Conservation (phyloP, 495 filamentous ascomycete genomes). For the Penicillium turbatum region DNA sequence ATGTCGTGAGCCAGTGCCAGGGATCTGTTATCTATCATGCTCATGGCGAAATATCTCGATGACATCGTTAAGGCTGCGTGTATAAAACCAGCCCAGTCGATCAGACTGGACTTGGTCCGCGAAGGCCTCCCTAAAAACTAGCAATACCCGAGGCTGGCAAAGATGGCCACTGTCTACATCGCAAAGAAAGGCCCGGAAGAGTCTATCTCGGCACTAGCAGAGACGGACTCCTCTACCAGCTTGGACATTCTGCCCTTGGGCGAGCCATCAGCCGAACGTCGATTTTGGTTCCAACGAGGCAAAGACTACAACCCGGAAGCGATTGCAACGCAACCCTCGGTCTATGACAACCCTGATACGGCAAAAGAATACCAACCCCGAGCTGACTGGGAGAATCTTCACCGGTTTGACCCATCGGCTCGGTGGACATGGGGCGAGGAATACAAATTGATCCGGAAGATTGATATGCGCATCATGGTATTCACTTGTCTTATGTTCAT, state of each 20-base stretch:
- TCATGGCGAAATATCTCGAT: neutral
- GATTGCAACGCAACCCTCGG: constrained; percentile 54
- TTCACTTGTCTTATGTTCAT: constrained; percentile 71
- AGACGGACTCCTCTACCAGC: constrained; percentile 1
- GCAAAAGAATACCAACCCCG: constrained; percentile 50
- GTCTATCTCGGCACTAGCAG: neutral
- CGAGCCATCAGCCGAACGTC: constrained; percentile 11
- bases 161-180: constrained; percentile 8
- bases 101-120: too few relatives aligned
- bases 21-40: neutral
- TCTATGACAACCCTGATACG: constrained; percentile 48
- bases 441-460: constrained; percentile 28
- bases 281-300: constrained; percentile 28
- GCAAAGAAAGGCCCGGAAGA: constrained; percentile 4
- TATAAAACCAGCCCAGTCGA: too few relatives aligned
- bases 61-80: neutral
- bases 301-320: constrained; percentile 38
- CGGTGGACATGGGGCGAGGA: constrained; percentile 52
- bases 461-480: constrained; percentile 49
- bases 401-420: constrained; percentile 48
- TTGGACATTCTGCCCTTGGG: constrained; percentile 13
- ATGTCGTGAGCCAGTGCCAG: constrained; percentile 1
- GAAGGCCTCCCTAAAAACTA: neutral
- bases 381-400: constrained; percentile 49
- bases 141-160: neutral